phyloP scores from a whole-genome alignment of 1,139 yeast genomes.

The Hemisphaericaspora xylanilytica region DNA sequence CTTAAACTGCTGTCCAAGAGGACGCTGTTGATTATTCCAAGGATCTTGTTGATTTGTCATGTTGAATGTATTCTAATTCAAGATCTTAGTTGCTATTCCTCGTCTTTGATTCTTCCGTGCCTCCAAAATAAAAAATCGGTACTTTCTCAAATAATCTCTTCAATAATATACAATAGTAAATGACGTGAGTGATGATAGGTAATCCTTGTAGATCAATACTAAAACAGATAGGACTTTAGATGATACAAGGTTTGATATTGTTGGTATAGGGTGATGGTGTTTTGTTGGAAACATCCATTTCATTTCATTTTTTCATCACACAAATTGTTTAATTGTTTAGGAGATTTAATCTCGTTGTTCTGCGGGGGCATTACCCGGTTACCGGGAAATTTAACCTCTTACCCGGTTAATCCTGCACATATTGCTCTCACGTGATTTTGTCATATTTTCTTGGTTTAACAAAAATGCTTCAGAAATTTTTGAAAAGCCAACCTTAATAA shows the following conservation, averaged over 20 bases:
- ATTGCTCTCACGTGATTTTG: neutral
- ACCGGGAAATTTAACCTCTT: neutral
- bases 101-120: neutral
- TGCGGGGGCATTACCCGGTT: too few relatives aligned
- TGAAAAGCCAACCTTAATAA: too few relatives aligned
- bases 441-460: too few relatives aligned
- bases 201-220: neutral
- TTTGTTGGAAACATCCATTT: neutral
- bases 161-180: too few relatives aligned
- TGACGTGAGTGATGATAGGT: too few relatives aligned
- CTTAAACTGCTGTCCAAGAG: constrained; percentile 48
- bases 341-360: too few relatives aligned
- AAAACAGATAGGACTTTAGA: neutral
- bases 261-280: neutral
- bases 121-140: neutral
- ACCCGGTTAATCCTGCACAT: neutral
- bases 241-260: neutral
- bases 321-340: neutral
- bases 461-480: too few relatives aligned
- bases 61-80: neutral
- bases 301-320: constrained; percentile 2
- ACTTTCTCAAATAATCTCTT: neutral
- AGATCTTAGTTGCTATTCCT: neutral
- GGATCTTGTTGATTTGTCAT: constrained; percentile 48
- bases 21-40: constrained; percentile 46